Base-by-base conservation (phyloP, 495 filamentous ascomycete species). In the Penicillium roqueforti region DNA sequence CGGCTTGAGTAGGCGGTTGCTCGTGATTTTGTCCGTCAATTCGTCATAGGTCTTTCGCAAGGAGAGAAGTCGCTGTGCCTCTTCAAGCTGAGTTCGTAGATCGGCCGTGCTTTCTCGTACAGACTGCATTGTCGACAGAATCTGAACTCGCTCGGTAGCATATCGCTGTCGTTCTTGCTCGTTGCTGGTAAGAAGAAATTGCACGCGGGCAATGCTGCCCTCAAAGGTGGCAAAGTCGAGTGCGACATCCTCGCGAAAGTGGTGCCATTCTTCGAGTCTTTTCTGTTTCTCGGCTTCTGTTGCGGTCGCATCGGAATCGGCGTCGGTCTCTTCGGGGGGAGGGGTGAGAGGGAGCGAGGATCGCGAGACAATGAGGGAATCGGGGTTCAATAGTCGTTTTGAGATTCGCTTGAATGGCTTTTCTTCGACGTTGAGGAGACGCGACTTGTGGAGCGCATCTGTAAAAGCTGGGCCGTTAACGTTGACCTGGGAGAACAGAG, bases 171-270 rank as follows among this genome's bases (percentile, higher is more conserved):
- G 85, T 69, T 99, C 93, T 40, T 80, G 80, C 49, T 79, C 79
- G 69, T 97, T 96, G 64, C 88, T 93, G 2, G 80, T 86, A 18
- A 85, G 77, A 3, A 96, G 81, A 62, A 96, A 87, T 61, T 97
- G 93, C 34, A 96, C 86, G 47, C 93, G 90, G 25, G 86, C 81
- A 58, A 97, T 87, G 68, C 83, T 88, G 66, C 82, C 86, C 68
- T 96, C 90, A 67, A 97, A 92, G 36, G 88, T 85, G 18, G 87
- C 87, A 62, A 97, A 93, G 73, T 99, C 93, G 46, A 96, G 81
- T 1, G 87, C 81, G 14, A 92, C 81, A 61, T 97, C 92, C 59
- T 95, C 87, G 34, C 83, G 84, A 60, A 88, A 85, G 56, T 78
- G 81, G 51, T 69, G 76, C 65, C 77, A 79, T 57, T 80, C 69